A percentile compares a stretch with the other conserved stretches of the same genome.
These are phyloP conservation scores for Pyricularia sp. DNA, from an alignment of 2,329 filamentous ascomycete genomes.

Conservation along the genomic window DNA sequence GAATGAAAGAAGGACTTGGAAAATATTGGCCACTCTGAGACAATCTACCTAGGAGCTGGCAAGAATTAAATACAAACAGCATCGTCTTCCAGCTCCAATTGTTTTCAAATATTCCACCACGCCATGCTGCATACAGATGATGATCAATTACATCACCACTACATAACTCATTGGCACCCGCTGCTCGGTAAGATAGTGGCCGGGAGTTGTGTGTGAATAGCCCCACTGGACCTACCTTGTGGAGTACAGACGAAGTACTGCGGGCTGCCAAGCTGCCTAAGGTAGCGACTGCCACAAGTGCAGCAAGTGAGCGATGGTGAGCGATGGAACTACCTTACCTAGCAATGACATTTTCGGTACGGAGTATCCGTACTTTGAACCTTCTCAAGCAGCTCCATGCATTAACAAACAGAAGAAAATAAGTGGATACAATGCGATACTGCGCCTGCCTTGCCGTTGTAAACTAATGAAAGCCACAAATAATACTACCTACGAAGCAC, in stretches of 20 bases:
- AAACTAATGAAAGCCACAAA: background rate
- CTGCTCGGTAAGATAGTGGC: background rate
- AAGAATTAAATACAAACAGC: background rate
- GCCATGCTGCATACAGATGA: background rate
- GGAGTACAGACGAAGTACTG: background rate
- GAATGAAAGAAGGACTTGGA: background rate
- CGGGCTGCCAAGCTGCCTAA: background rate
- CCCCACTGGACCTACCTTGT: background rate
- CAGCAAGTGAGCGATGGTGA: background rate
- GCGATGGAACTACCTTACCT: too few relatives aligned
- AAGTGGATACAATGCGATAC: background rate
- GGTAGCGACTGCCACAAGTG: background rate
- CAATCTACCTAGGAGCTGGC: background rate
- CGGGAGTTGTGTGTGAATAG: background rate
- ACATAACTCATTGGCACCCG: background rate
- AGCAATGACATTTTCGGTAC: background rate
- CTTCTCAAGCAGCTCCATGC: background rate
- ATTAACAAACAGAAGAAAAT: background rate
- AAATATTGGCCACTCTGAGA: too few relatives aligned
- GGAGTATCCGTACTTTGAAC: background rate
- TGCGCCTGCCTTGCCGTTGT: background rate
- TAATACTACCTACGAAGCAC: too few relatives aligned
- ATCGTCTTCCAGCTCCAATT: background rate
- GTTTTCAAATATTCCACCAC: background rate
- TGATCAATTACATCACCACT: conserved; percentile 3